Evolutionary conservation across 2,329 filamentous ascomycete species (phyloP).

Genomic region (Trichoderma sp.): DNA sequence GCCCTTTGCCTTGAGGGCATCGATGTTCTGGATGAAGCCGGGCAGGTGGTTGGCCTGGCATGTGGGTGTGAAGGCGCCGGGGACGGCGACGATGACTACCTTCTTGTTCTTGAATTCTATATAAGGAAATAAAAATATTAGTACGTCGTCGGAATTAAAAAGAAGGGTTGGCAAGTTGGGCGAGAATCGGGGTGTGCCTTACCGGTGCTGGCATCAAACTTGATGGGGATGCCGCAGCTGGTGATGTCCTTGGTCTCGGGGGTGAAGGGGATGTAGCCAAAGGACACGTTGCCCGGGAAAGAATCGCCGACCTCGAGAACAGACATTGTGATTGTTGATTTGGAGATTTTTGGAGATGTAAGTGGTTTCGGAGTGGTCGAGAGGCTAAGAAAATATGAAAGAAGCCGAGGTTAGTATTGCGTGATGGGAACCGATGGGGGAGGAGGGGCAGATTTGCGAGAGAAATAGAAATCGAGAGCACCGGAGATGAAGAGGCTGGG

Average conservation of each 20-base stretch:
- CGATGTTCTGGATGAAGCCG: slow-evolving; percentile 71
- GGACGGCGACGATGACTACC: slow-evolving; percentile 54
- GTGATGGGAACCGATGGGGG: not conserved
- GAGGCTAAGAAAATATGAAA: not conserved
- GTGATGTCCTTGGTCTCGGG: slow-evolving; percentile 66
- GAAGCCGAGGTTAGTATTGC: not conserved
- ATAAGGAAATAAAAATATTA: too few relatives aligned
- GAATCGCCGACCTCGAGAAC: slow-evolving; percentile 75
- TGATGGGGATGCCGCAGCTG: slow-evolving; percentile 72
- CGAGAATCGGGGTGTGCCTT: slow-evolving; percentile 25
- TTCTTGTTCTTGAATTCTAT: slow-evolving; percentile 57
- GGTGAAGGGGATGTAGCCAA: slow-evolving; percentile 79
- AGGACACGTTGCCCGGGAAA: slow-evolving; percentile 78
- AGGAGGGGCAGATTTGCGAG: not conserved
- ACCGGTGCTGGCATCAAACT: slow-evolving; percentile 77
- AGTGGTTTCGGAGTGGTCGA: not conserved
- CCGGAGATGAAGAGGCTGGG: not conserved
- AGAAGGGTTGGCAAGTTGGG: not conserved
- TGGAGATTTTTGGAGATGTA: not conserved
- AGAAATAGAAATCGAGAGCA: not conserved
- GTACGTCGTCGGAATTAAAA: not conserved
- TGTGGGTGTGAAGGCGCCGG: slow-evolving; percentile 80
- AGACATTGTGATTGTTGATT: slow-evolving; percentile 42
- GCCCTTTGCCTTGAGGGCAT: slow-evolving; percentile 72
- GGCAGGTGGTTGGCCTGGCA: slow-evolving; percentile 81